Percentiles rank a stretch among this genome's conserved stretches.
phyloP scores from a whole-genome alignment of 202 grass and related monocot species.

The Setaria italica region DNA sequence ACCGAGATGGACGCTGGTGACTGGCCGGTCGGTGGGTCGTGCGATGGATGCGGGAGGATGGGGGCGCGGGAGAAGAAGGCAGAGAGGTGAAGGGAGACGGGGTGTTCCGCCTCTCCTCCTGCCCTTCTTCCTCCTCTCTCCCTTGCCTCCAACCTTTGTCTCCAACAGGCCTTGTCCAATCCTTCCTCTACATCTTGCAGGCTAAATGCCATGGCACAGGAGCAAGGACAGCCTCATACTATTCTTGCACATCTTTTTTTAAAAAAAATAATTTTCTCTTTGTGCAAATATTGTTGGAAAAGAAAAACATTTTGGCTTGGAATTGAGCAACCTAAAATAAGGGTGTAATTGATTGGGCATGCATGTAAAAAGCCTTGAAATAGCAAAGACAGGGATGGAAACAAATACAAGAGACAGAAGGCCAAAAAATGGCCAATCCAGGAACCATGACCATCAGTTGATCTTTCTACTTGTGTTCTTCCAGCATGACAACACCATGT shows the following conservation, averaged over 20 bases:
- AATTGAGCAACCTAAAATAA: conserved; percentile 38
- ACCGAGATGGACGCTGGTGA: neutral
- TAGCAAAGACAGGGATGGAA: neutral
- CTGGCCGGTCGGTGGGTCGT: conserved; percentile 10
- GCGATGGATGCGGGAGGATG: neutral
- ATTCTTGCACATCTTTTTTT: conserved; percentile 50
- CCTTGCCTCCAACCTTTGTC: conserved; percentile 40
- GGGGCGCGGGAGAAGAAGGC: conserved; percentile 35
- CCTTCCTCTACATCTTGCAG: conserved; percentile 9
- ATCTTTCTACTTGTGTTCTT: conserved; percentile 29
- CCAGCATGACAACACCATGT: conserved; percentile 16
- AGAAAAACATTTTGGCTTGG: conserved; percentile 3
- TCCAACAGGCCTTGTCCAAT: neutral
- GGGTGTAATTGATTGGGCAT: conserved; percentile 1
- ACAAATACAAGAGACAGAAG: neutral
- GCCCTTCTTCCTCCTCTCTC: conserved; percentile 32
- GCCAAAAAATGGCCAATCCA: conserved; percentile 39
- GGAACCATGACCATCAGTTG: conserved; percentile 7
- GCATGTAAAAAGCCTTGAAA: conserved; percentile 20
- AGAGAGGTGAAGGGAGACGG: conserved; percentile 44
- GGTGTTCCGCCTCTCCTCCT: conserved; percentile 43
- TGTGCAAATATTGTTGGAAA: neutral
- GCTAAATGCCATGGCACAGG: conserved; percentile 43
- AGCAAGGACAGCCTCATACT: conserved; percentile 52
- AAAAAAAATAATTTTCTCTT: neutral